phyloP scores from a whole-genome alignment of 495 filamentous ascomycete species.

The Choiromyces venosus region DNA sequence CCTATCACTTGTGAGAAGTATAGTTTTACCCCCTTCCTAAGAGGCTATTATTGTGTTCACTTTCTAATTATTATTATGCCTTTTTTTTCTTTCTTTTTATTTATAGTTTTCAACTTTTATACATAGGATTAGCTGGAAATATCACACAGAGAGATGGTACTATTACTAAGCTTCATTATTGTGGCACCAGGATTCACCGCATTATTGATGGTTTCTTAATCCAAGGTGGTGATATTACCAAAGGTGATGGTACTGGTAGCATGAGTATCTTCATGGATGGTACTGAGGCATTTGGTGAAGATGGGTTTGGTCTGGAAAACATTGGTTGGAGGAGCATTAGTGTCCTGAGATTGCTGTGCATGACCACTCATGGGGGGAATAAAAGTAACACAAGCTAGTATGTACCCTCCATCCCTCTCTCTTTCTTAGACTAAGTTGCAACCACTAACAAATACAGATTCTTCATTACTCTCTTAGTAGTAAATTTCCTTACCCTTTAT shows the following conservation, averaged over 20 bases:
- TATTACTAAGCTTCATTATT: slow-evolving; percentile 49
- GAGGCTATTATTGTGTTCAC: slow-evolving; percentile 3
- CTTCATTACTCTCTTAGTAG: slow-evolving; percentile 48
- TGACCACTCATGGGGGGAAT: slow-evolving; percentile 47
- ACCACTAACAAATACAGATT: slow-evolving; percentile 40
- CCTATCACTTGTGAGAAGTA: slow-evolving; percentile 55
- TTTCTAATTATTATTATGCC: slow-evolving; percentile 17
- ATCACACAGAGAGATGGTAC: slow-evolving; percentile 56
- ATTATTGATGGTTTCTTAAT: slow-evolving; percentile 49
- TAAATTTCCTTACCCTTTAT: slow-evolving; percentile 44
- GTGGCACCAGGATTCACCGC: slow-evolving; percentile 45
- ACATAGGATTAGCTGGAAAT: slow-evolving; percentile 32
- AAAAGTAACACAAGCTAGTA: slow-evolving; percentile 47
- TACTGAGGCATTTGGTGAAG: slow-evolving; percentile 52
- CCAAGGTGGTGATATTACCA: slow-evolving; percentile 48
- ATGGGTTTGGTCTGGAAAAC: slow-evolving; percentile 50
- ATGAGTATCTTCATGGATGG: slow-evolving; percentile 42
- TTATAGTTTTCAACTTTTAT: slow-evolving; percentile 50
- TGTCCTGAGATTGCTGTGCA: slow-evolving; percentile 48
- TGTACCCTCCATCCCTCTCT: slow-evolving; percentile 12
- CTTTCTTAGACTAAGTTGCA: background rate
- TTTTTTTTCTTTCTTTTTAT: slow-evolving; percentile 26
- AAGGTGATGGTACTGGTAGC: slow-evolving; percentile 47
- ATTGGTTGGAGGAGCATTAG: slow-evolving; percentile 47
- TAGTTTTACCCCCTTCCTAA: slow-evolving; percentile 41